Base-by-base conservation (phyloP, 257 asterid genomes). In the Scutellaria barbata region DNA sequence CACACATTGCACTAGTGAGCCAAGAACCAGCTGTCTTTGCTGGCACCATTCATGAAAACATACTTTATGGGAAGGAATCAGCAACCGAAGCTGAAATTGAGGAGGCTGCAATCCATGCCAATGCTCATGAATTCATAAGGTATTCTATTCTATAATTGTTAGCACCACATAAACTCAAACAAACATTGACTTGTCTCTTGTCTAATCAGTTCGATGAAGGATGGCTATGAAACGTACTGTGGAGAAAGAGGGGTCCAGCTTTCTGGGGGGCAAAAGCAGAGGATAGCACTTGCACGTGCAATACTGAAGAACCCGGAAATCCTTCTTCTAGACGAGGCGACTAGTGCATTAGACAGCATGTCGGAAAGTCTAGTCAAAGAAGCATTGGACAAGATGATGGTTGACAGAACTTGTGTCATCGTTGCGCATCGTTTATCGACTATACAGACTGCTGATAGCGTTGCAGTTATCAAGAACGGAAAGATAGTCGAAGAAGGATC, bases 231-330 rank as follows among this genome's bases (percentile, higher is more conserved):
- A 62, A 86, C 89, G 2, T 62, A 68, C 66, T 80, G 89, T 25
- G 88, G 88, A 33, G 87, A 86, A 56, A 77, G 87, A 78, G 88
- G 90, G 43, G 75, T 79, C n/a, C 88, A 80, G 66, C 84, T 84
- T 47, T 86, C 92, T 9, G 89, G 92, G n/a, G 92, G 91, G 14
- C 88, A 84, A 52, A 86, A 86, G 74, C 88, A 86, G 74, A 76
- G 88, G 58, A 76, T 83, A 76, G 84, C 87, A 37, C 84, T 84
- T 8, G 86, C 87, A 5, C 85, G 85, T 5, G 87, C 89, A 3
- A 84, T 80, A 16, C 61, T 85, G 33, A 81, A 81, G 75, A 85
- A 78, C 20, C 85, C 86, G 7, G 63, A 68, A 11, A 85, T 85
- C 64, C 82, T 87, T 12, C 85, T 87, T 3, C 65, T 87, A 22